These are phyloP conservation scores for Clavariopsis aquatica DNA, from an alignment of 495 filamentous ascomycete genomes.

Conservation along the genomic window DNA sequence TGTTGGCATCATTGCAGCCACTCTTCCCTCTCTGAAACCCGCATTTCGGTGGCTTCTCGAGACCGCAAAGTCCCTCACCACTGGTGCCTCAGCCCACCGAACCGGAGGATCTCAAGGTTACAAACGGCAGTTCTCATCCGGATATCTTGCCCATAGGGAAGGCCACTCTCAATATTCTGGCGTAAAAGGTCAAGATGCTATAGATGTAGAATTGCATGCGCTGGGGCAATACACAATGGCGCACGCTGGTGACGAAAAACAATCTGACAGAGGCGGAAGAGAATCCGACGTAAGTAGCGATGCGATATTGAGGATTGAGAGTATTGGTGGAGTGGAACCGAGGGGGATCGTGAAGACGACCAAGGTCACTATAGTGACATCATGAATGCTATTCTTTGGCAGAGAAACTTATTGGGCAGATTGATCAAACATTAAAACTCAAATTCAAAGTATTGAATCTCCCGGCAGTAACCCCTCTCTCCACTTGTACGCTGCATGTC, in stretches of 20 bases:
- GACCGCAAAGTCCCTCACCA: constrained; percentile 17
- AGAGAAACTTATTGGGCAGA: background rate
- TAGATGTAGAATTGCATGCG: constrained; percentile 9
- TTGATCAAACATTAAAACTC: background rate
- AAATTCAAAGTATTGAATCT: constrained; percentile 18
- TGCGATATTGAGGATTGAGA: constrained; percentile 7
- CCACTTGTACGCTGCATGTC: constrained; percentile 18
- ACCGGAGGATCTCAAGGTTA: constrained; percentile 9
- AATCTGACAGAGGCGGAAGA: background rate
- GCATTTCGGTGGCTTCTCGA: constrained; percentile 35
- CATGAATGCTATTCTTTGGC: background rate
- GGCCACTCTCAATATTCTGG: background rate
- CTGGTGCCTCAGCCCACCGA: constrained; percentile 7
- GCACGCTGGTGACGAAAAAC: constrained; percentile 9
- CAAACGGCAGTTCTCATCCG: constrained; percentile 18
- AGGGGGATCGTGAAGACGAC: constrained; percentile 33
- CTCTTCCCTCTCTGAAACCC: constrained; percentile 40
- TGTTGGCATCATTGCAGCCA: constrained; percentile 37
- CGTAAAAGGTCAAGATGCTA: background rate
- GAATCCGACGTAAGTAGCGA: constrained; percentile 1
- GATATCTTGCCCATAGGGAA: constrained; percentile 22
- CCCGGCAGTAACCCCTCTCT: constrained; percentile 13
- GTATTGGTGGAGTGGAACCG: background rate
- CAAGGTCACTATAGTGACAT: constrained; percentile 25
- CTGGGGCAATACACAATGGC: background rate